A percentile compares a stretch with the other conserved stretches of the same genome.
Conservation (phyloP, 495 filamentous ascomycete genomes). For the Thermothielavioides terrestris region DNA sequence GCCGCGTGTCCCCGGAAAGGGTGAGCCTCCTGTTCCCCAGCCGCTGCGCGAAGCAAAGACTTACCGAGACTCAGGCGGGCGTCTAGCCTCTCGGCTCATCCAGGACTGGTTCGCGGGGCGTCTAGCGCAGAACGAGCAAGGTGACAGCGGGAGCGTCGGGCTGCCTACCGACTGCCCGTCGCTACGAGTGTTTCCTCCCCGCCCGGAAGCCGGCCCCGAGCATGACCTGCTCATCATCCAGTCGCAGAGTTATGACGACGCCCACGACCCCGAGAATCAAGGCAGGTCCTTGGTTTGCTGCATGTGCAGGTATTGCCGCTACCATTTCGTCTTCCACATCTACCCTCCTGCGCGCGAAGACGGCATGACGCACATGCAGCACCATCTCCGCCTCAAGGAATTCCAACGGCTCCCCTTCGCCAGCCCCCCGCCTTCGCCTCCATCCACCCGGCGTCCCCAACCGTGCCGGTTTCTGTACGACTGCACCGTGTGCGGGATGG, state of each 20-base stretch:
- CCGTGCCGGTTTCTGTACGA: conserved; percentile 35
- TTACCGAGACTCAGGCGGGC: conserved; percentile 5
- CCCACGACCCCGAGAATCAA: conserved; percentile 8
- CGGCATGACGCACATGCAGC: conserved; percentile 6
- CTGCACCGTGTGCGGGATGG: conserved; percentile 45
- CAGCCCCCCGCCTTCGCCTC: not conserved
- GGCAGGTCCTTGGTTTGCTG: conserved; percentile 13
- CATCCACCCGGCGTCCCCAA: conserved; percentile 23
- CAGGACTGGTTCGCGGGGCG: conserved; percentile 18
- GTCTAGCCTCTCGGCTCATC: conserved; percentile 19
- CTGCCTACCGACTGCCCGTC: conserved; percentile 5
- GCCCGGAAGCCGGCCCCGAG: not conserved
- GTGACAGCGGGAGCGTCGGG: not conserved
- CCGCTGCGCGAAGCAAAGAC: not conserved
- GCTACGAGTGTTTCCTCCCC: conserved; percentile 9
- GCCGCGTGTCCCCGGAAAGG: not conserved
- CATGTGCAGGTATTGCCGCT: conserved; percentile 26
- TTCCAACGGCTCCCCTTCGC: not conserved
- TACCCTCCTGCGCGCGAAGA: not conserved
- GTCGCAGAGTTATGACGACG: conserved; percentile 16
- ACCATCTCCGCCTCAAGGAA: conserved; percentile 18
- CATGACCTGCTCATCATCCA: conserved; percentile 21
- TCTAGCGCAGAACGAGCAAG: not conserved
- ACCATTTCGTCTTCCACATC: conserved; percentile 27
- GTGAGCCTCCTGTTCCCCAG: not conserved